A percentile compares a stretch with the other conserved stretches of the same genome.
Conservation (phyloP, 306 rosid species). For the Prunus campanulata region DNA sequence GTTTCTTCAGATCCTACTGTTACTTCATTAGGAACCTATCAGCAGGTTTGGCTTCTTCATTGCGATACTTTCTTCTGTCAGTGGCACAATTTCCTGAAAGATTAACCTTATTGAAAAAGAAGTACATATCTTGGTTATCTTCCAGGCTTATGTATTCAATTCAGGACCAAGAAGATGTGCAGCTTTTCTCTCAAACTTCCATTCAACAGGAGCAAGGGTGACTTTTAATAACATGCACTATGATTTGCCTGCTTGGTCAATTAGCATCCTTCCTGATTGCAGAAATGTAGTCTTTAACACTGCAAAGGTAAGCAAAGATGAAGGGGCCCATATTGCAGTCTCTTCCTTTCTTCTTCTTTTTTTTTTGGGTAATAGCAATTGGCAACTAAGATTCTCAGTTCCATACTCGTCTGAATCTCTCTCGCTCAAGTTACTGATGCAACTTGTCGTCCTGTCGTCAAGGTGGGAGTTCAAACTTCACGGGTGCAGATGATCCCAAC, state of each 20-base stretch:
- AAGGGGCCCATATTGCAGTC: background rate
- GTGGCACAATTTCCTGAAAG: background rate
- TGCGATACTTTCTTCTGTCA: conserved; percentile 11
- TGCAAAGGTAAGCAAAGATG: conserved; percentile 58
- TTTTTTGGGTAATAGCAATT: background rate
- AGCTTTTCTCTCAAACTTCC: conserved; percentile 81
- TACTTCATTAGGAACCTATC: conserved; percentile 68
- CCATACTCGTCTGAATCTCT: conserved; percentile 10
- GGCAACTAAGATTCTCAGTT: background rate
- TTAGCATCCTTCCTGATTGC: conserved; percentile 97
- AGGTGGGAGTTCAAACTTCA: conserved; percentile 78
- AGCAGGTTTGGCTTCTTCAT: conserved; percentile 56
- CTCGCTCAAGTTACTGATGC: conserved; percentile 19
- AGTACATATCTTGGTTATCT: conserved; percentile 24
- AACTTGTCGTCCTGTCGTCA: conserved; percentile 31
- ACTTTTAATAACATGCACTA: conserved; percentile 66
- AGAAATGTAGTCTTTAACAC: conserved; percentile 72
- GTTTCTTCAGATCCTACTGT: conserved; percentile 79
- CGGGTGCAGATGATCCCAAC: conserved; percentile 62
- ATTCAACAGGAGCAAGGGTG: conserved; percentile 55
- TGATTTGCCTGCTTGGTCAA: conserved; percentile 92
- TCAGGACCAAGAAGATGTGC: conserved; percentile 62
- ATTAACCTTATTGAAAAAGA: conserved; percentile 19
- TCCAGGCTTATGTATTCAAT: conserved; percentile 78
- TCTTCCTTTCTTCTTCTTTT: background rate